Conservation (phyloP, 768 basidiomycete genomes). For the Cystobasidium ongulense region DNA sequence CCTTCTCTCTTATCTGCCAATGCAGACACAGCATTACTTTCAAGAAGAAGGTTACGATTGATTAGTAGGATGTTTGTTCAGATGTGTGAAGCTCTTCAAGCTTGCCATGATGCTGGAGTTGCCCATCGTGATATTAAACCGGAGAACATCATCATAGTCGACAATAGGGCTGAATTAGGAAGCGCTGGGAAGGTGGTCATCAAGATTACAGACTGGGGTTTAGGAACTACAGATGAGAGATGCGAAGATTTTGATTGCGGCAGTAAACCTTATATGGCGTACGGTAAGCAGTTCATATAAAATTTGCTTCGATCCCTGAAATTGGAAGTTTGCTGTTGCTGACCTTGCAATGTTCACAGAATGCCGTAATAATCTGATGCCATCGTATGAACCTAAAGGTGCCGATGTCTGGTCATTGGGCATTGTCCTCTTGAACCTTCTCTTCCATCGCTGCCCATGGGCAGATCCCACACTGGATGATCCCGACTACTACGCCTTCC, state of each 20-base stretch:
- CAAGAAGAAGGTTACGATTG: constrained; percentile 75
- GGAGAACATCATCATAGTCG: constrained; percentile 49
- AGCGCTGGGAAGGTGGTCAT: constrained; percentile 58
- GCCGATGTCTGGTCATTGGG: constrained; percentile 99
- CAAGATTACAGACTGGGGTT: constrained; percentile 93
- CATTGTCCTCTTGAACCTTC: constrained; percentile 98
- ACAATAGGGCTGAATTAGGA: constrained; percentile 34
- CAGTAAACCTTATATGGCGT: constrained; percentile 98
- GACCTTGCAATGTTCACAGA: constrained; percentile 54
- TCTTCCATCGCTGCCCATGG: constrained; percentile 98
- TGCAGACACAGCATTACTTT: constrained; percentile 67
- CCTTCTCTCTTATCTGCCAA: constrained; percentile 78
- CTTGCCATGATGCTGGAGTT: constrained; percentile 81
- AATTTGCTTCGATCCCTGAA: background rate
- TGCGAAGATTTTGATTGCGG: constrained; percentile 97
- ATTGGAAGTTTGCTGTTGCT: no score
- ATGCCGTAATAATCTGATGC: constrained; percentile 93
- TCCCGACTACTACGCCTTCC: constrained; percentile 71
- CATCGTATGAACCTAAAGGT: constrained; percentile 84
- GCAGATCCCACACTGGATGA: constrained; percentile 80
- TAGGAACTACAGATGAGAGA: constrained; percentile 78
- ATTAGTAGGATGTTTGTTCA: constrained; percentile 96
- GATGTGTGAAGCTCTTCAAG: constrained; percentile 96
- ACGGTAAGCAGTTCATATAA: constrained; percentile 54
- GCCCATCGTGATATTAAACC: constrained; percentile 98